Evolutionary conservation across 139 green algal genomes (phyloP).

Genomic region (Closterium sp.): DNA sequence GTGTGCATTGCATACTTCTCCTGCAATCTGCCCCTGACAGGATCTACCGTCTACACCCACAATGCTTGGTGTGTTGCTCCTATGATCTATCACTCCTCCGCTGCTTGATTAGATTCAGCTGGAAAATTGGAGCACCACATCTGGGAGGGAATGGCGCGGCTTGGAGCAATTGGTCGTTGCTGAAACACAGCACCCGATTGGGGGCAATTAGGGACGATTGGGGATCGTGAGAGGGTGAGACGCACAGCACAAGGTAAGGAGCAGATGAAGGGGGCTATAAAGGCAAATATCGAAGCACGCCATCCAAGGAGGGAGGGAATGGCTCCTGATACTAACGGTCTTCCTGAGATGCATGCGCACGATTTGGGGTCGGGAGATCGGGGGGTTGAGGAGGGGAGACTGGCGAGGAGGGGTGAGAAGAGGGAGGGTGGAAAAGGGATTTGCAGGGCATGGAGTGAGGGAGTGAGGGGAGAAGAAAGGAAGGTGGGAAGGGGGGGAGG

Average conservation of each 20-base stretch:
- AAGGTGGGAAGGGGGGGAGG: neutral
- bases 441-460: neutral
- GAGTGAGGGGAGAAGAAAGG: no score
- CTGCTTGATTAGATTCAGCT: neutral
- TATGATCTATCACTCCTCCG: neutral
- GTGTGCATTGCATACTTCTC: no score
- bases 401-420: neutral
- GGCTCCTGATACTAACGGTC: neutral
- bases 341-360: neutral
- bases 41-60: no score
- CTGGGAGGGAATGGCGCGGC: constrained; percentile 32
- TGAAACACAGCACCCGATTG: neutral
- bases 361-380: neutral
- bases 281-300: neutral
- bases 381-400: neutral
- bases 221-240: neutral
- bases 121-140: constrained; percentile 51
- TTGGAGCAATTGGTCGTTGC: constrained; percentile 24
- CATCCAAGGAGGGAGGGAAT: no score
- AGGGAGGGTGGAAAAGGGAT: neutral
- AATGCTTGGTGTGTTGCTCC: no score
- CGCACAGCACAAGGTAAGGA: neutral
- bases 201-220: no score
- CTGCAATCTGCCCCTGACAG: no score
- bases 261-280: neutral